Conservation (phyloP, 2,329 filamentous ascomycete species). For the Sarocladium kiliense region DNA sequence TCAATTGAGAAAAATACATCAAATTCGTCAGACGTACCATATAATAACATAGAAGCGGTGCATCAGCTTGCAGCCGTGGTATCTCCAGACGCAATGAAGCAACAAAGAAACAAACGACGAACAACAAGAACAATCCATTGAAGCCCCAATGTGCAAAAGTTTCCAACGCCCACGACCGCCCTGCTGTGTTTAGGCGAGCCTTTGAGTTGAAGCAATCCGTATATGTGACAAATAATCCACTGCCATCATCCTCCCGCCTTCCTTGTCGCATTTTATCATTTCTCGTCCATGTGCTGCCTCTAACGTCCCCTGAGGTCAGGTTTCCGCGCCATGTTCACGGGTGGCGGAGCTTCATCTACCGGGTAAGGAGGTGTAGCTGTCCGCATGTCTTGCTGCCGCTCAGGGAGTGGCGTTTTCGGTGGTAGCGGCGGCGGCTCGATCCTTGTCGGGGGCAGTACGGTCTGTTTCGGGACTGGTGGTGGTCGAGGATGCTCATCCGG, state of each 20-base stretch:
- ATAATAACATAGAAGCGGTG: not conserved
- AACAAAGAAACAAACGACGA: not conserved
- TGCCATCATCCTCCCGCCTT: too few relatives aligned
- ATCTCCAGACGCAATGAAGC: not conserved
- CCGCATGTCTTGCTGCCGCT: conserved; percentile 32
- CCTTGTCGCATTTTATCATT: too few relatives aligned
- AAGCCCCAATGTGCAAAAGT: too few relatives aligned
- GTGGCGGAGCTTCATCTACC: conserved; percentile 70
- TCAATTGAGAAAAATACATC: not conserved
- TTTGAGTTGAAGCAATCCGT: not conserved
- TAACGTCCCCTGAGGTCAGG: conserved; percentile 44
- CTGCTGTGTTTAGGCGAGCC: too few relatives aligned
- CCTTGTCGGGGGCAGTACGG: conserved; percentile 24
- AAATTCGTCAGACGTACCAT: not conserved
- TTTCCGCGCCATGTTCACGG: conserved; percentile 81
- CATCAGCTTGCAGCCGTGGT: conserved; percentile 4
- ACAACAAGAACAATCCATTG: not conserved
- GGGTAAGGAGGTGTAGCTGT: conserved; percentile 66
- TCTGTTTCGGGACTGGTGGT: conserved; percentile 20
- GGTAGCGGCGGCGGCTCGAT: conserved; percentile 66
- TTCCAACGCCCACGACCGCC: too few relatives aligned
- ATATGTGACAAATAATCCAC: not conserved
- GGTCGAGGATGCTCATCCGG: conserved; percentile 51
- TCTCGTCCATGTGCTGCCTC: not conserved
- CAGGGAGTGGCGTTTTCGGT: conserved; percentile 70